A percentile compares a stretch with the other conserved stretches of the same genome.
These are phyloP conservation scores for Cordyceps pruinosa DNA, from an alignment of 2,329 filamentous ascomycete species.

Conservation along the genomic window DNA sequence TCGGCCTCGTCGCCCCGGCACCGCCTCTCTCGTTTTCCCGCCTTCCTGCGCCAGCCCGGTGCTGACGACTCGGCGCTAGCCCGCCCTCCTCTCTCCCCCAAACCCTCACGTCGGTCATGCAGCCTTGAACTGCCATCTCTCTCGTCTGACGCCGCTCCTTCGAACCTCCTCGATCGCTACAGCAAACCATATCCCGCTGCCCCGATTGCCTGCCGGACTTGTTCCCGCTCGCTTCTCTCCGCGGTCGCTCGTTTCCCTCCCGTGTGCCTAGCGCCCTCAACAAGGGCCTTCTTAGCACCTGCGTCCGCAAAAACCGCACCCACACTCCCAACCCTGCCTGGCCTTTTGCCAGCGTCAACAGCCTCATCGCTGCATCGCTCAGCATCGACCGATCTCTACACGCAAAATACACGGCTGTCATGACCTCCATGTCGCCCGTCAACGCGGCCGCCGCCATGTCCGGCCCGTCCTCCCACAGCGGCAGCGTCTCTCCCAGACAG, in stretches of 20 bases:
- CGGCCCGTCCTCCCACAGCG: conserved; percentile 32
- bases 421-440: conserved; percentile 42
- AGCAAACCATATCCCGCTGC: neutral
- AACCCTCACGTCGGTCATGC: conserved; percentile 9
- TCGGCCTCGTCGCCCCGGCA: neutral
- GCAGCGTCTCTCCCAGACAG: conserved; percentile 41
- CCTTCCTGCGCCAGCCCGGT: conserved; percentile 20
- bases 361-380: conserved; percentile 8
- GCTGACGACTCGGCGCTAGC: conserved; percentile 22
- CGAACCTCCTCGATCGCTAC: conserved; percentile 4
- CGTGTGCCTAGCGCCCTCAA: neutral
- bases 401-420: conserved; percentile 24
- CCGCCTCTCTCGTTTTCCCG: conserved; percentile 15
- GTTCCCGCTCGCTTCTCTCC: neutral
- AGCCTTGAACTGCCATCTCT: conserved; percentile 10
- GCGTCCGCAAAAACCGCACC: conserved; percentile 27
- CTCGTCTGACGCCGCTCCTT: conserved; percentile 1
- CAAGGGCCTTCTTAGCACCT: conserved; percentile 2
- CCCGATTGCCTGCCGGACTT: neutral
- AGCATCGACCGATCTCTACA: conserved; percentile 21
- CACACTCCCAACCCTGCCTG: neutral
- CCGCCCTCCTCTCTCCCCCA: conserved; percentile 13
- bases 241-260: neutral
- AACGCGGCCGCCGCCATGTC: conserved; percentile 28
- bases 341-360: conserved; percentile 7